Percentiles rank a stretch among this genome's conserved stretches.
These are phyloP conservation scores for Miscanthus lutarioriparius DNA, from an alignment of 176 grass and related monocot genomes.

Conservation along the genomic window DNA sequence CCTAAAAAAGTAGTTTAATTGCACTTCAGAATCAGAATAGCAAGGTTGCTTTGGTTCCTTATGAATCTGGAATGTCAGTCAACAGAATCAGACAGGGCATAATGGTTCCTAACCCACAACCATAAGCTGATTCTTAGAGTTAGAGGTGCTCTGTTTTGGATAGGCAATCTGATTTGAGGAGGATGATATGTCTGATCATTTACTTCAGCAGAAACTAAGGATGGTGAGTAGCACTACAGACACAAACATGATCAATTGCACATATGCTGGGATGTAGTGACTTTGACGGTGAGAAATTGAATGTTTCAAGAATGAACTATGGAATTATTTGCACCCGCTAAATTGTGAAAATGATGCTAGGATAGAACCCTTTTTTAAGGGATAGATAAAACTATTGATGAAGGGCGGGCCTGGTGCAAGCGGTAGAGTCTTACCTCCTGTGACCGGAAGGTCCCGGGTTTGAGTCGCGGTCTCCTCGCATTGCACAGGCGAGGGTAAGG, in stretches of 20 bases:
- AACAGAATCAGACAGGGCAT: neutral
- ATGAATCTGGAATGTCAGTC: neutral
- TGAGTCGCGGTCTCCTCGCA: no score
- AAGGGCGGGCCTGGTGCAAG: no score
- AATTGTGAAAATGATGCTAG: neutral
- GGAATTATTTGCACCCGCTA: neutral
- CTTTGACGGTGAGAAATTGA: neutral
- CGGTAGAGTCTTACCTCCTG: no score
- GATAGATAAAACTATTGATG: neutral
- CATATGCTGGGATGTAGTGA: neutral
- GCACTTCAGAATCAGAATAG: neutral
- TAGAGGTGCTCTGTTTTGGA: neutral
- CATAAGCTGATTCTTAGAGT: neutral
- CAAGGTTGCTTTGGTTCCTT: neutral
- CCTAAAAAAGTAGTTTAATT: neutral
- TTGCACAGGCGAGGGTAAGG: no score
- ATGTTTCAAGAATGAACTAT: neutral
- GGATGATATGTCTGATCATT: neutral
- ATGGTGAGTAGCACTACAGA: neutral
- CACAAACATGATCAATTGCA: neutral
- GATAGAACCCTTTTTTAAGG: neutral
- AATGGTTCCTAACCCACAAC: neutral
- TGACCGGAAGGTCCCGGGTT: no score
- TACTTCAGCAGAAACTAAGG: neutral
- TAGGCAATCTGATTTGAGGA: neutral